Conservation (phyloP, 306 rosid genomes). For the Comarum palustre region DNA sequence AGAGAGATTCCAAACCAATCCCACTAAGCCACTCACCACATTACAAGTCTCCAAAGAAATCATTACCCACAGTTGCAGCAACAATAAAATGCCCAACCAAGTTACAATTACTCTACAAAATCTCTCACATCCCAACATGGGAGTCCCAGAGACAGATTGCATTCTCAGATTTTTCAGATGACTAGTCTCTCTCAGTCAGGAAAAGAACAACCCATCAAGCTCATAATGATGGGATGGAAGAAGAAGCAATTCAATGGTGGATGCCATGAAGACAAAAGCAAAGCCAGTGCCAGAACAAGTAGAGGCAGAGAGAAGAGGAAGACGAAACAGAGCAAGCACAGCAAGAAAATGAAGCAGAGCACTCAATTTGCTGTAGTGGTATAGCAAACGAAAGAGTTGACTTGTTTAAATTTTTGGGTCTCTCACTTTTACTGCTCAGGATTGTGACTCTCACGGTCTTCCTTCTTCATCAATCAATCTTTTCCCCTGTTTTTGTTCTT, state of each 20-base stretch:
- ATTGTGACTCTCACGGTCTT: slow-evolving; percentile 41
- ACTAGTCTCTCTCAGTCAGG: slow-evolving; percentile 12
- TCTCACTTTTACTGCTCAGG: slow-evolving; percentile 29
- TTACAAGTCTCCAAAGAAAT: slow-evolving; percentile 8
- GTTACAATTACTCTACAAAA: neutral
- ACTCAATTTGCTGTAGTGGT: slow-evolving; percentile 39
- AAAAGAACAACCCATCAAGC: neutral
- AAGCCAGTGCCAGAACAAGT: neutral
- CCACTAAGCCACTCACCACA: slow-evolving; percentile 15
- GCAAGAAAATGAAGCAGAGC: neutral
- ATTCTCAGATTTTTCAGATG: slow-evolving; percentile 10
- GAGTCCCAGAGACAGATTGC: slow-evolving; percentile 13
- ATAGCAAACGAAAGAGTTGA: slow-evolving; percentile 45
- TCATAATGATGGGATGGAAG: slow-evolving; percentile 4
- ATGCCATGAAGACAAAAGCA: slow-evolving; percentile 11
- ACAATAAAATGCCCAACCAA: neutral
- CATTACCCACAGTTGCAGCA: slow-evolving; percentile 10
- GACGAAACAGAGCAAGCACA: slow-evolving; percentile 4
- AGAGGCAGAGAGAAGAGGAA: neutral
- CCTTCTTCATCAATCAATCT: slow-evolving; percentile 44
- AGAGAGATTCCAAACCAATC: slow-evolving; percentile 7
- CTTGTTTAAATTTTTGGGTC: slow-evolving; percentile 16
- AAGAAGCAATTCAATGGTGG: slow-evolving; percentile 9
- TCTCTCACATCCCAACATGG: neutral
- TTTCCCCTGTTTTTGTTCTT: slow-evolving; percentile 22